Percentiles rank a stretch among this genome's conserved stretches.
Conservation (phyloP, 2,329 filamentous ascomycete species). For the Rhynchosporium agropyri region DNA sequence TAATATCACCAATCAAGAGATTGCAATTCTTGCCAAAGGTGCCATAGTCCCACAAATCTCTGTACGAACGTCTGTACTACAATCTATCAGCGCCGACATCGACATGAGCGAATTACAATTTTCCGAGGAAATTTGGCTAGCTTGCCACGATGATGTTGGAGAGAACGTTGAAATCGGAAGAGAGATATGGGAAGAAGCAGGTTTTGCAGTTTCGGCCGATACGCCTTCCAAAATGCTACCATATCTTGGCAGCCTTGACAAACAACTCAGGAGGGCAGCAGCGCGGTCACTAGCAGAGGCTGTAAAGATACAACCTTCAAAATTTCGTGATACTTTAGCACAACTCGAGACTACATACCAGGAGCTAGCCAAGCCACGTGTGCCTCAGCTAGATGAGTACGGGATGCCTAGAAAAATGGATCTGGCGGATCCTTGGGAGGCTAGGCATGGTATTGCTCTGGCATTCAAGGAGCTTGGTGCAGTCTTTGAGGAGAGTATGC, state of each 20-base stretch:
- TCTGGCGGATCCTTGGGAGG: constrained; percentile 86
- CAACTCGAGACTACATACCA: constrained; percentile 72
- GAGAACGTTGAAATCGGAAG: constrained; percentile 83
- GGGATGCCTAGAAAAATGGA: constrained; percentile 94
- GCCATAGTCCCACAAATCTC: constrained; percentile 76
- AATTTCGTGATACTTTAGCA: constrained; percentile 63
- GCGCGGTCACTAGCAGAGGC: constrained; percentile 80
- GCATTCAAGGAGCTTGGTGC: constrained; percentile 81
- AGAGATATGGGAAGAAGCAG: constrained; percentile 95
- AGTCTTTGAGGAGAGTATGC: constrained; percentile 66
- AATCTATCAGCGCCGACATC: constrained; percentile 87
- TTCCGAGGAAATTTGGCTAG: constrained; percentile 90
- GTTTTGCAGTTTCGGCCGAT: constrained; percentile 67
- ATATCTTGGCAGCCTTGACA: constrained; percentile 79
- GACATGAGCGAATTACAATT: constrained; percentile 87
- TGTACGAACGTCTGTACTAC: constrained; percentile 82
- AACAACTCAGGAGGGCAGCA: constrained; percentile 80
- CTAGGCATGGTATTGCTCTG: constrained; percentile 83
- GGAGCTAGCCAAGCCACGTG: constrained; percentile 78
- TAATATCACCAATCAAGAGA: constrained; percentile 75
- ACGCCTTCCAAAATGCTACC: constrained; percentile 70
- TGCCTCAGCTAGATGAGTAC: constrained; percentile 85
- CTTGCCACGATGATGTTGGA: constrained; percentile 84
- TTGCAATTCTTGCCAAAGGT: constrained; percentile 74
- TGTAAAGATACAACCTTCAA: constrained; percentile 60